These are phyloP conservation scores for Colletotrichum zoysiae DNA, from an alignment of 2,329 filamentous ascomycete species.

Conservation along the genomic window DNA sequence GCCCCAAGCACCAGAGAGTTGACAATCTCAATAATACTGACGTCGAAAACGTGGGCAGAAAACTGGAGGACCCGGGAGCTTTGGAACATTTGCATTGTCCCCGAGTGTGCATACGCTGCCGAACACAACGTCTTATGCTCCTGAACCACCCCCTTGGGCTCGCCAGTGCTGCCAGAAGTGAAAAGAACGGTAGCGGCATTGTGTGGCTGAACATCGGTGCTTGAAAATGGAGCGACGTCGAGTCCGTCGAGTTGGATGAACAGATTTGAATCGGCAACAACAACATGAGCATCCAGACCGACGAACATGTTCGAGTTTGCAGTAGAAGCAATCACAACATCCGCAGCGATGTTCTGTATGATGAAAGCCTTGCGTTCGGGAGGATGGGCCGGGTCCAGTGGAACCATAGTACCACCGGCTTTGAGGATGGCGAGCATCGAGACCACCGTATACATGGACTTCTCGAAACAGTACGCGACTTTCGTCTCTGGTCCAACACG, in stretches of 20 bases:
- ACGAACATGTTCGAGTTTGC: not conserved
- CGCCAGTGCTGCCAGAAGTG: slow-evolving; percentile 66
- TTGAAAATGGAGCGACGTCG: slow-evolving; percentile 2
- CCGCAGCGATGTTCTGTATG: not conserved
- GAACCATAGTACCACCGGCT: slow-evolving; percentile 50
- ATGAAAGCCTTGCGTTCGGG: slow-evolving; percentile 30
- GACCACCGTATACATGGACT: slow-evolving; percentile 47
- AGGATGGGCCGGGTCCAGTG: slow-evolving; percentile 46
- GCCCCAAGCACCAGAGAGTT: slow-evolving; percentile 53
- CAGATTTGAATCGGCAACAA: slow-evolving; percentile 1
- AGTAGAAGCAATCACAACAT: slow-evolving; percentile 13
- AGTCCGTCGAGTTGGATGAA: slow-evolving; percentile 15
- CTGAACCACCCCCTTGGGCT: slow-evolving; percentile 64
- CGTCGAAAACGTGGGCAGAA: slow-evolving; percentile 53
- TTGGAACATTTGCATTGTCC: slow-evolving; percentile 17
- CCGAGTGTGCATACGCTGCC: slow-evolving; percentile 35
- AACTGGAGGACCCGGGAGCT: slow-evolving; percentile 42
- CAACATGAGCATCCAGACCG: not conserved
- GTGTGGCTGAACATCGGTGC: slow-evolving; percentile 10
- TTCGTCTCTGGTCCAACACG: slow-evolving; percentile 44
- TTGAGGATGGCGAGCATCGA: slow-evolving; percentile 50
- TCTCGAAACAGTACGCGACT: slow-evolving; percentile 48
- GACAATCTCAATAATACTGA: slow-evolving; percentile 53
- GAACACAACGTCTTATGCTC: slow-evolving; percentile 47
- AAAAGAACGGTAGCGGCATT: slow-evolving; percentile 58